Conservation (phyloP, 208 protist genomes). For the Leishmania major region DNA sequence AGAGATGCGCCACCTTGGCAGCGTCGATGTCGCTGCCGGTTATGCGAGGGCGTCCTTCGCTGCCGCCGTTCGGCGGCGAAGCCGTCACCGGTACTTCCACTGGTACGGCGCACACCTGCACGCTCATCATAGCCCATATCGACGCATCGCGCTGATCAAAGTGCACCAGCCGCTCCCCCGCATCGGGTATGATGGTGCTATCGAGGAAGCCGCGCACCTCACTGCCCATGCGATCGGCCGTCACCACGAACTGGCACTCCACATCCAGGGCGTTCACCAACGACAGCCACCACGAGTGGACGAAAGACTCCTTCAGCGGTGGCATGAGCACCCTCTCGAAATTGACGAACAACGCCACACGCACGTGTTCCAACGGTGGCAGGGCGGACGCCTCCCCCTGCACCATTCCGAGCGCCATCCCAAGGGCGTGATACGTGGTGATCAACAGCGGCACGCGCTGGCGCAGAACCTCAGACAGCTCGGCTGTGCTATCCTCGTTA, state of each 20-base stretch:
- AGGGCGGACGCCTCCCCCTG: slow-evolving; percentile 36
- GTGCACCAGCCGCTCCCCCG: slow-evolving; percentile 31
- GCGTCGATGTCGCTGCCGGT: slow-evolving; percentile 44
- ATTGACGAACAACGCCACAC: slow-evolving; percentile 46
- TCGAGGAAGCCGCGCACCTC: slow-evolving; percentile 48
- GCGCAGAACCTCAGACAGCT: slow-evolving; percentile 28
- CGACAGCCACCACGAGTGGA: slow-evolving; percentile 55
- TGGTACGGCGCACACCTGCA: slow-evolving; percentile 33
- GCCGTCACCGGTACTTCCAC: slow-evolving; percentile 10
- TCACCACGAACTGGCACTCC: slow-evolving; percentile 76
- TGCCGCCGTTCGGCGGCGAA: not conserved
- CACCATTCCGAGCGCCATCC: slow-evolving; percentile 39
- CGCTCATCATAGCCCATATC: slow-evolving; percentile 39
- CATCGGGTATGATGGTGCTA: slow-evolving; percentile 53
- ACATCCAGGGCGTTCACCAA: slow-evolving; percentile 76
- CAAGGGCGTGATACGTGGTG: slow-evolving; percentile 45
- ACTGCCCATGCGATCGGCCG: slow-evolving; percentile 32
- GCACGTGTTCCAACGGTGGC: slow-evolving; percentile 64
- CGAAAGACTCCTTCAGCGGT: slow-evolving; percentile 34
- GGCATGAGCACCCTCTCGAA: slow-evolving; percentile 50
- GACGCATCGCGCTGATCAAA: slow-evolving; percentile 35
- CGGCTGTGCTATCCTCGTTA: not conserved
- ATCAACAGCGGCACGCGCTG: slow-evolving; percentile 54
- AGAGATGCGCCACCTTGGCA: slow-evolving; percentile 34
- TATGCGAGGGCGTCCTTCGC: slow-evolving; percentile 21